Conservation (phyloP, 2,329 filamentous ascomycete genomes). For the Fusarium beomiforme region DNA sequence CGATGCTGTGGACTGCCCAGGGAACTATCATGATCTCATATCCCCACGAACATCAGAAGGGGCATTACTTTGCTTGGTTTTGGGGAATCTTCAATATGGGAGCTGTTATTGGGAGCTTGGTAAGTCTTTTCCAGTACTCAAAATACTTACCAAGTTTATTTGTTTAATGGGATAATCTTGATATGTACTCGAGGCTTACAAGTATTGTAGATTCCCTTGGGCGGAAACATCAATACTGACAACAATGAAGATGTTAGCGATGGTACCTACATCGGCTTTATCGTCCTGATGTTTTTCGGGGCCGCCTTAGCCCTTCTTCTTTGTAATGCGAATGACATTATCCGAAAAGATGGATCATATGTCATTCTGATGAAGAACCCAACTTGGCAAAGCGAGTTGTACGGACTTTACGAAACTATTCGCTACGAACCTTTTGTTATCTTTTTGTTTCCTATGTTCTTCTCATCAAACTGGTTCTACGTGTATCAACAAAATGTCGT, state of each 20-base stretch:
- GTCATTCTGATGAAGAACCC: conserved; percentile 93
- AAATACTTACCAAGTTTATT: too few relatives aligned
- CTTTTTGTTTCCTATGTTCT: conserved; percentile 82
- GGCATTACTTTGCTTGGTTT: conserved; percentile 88
- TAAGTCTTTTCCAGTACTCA: conserved; percentile 40
- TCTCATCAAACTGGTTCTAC: conserved; percentile 85
- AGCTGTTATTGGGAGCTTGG: conserved; percentile 81
- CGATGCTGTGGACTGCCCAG: conserved; percentile 83
- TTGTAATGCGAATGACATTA: conserved; percentile 75
- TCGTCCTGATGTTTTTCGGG: conserved; percentile 79
- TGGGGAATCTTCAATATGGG: conserved; percentile 97
- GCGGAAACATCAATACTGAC: conserved; percentile 26
- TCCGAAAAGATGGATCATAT: conserved; percentile 79
- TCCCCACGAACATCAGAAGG: conserved; percentile 82
- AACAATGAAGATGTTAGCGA: conserved; percentile 63
- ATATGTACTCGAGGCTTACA: background rate
- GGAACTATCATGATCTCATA: conserved; percentile 92
- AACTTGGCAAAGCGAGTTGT: conserved; percentile 81
- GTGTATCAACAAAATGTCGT: conserved; percentile 81
- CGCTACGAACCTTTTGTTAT: conserved; percentile 74
- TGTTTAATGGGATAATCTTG: rapidly evolving
- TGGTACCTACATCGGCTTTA: conserved; percentile 86
- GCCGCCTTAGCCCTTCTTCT: conserved; percentile 75
- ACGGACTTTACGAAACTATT: conserved; percentile 79
- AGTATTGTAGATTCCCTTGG: conserved; percentile 54